Percentiles rank a stretch among this genome's conserved stretches.
Evolutionary conservation across 805 yeast species (phyloP).

Genomic region (Yarrowia bubula): DNA sequence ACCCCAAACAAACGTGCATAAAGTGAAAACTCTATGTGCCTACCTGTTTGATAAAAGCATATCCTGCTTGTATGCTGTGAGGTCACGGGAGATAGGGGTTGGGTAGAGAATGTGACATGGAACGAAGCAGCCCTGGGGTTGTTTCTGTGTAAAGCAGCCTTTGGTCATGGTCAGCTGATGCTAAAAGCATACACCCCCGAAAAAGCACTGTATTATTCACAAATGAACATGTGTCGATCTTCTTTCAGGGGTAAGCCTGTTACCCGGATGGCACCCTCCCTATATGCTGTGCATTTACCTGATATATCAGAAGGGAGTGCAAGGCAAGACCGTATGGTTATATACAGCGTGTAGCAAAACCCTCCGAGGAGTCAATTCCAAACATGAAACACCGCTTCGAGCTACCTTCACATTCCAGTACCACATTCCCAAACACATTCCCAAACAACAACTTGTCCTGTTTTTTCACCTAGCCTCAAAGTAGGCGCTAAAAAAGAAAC

Average conservation of each 20-base stretch:
- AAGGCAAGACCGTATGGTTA: not conserved
- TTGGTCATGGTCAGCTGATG: not conserved
- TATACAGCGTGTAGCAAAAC: not conserved
- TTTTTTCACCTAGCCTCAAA: no score
- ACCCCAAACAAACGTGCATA: slow-evolving; percentile 12
- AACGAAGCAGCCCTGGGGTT: not conserved
- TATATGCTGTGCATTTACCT: not conserved
- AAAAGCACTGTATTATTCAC: not conserved
- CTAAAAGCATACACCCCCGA: not conserved
- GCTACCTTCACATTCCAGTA: not conserved
- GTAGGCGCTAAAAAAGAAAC: no score
- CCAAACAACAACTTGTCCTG: not conserved
- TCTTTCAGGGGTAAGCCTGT: not conserved
- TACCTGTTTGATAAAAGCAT: not conserved
- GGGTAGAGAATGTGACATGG: not conserved
- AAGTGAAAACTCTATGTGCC: not conserved
- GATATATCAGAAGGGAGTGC: not conserved
- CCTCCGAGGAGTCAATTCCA: no score
- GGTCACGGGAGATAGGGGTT: slow-evolving; percentile 10
- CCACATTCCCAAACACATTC: not conserved
- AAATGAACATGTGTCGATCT: not conserved
- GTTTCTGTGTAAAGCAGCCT: no score
- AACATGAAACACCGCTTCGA: no score
- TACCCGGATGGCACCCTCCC: not conserved
- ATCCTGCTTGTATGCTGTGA: slow-evolving; percentile 5